Evolutionary conservation across 2,329 filamentous ascomycete species (phyloP).

Genomic region (Diaporthe batatas): DNA sequence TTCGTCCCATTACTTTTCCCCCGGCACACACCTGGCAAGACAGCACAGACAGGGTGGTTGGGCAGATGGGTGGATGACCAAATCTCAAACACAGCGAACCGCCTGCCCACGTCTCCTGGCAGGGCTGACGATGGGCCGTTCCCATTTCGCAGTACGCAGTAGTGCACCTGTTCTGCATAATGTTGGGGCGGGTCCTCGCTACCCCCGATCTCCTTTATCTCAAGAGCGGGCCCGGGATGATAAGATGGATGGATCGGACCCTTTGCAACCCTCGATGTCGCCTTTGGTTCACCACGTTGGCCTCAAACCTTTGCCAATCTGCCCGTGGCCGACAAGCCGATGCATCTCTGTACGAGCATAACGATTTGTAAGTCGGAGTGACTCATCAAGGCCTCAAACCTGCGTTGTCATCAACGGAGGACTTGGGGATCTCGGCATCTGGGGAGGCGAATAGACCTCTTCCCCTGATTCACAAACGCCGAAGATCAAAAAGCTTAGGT

Average conservation of each 20-base stretch:
- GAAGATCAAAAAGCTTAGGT: slow-evolving; percentile 23
- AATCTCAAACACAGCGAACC: slow-evolving; percentile 6
- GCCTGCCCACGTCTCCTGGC: slow-evolving; percentile 17
- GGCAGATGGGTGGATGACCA: slow-evolving; percentile 2
- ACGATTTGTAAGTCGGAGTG: not conserved
- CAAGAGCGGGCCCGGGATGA: slow-evolving; percentile 26
- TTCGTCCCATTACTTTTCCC: not conserved
- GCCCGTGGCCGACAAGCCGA: not conserved
- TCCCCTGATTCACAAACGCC: not conserved
- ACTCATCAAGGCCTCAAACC: not conserved
- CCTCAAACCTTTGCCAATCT: not conserved
- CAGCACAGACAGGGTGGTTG: too few relatives aligned
- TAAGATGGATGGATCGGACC: slow-evolving; percentile 11
- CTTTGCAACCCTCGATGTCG: slow-evolving; percentile 15
- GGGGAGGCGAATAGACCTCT: slow-evolving; percentile 13
- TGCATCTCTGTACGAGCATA: not conserved
- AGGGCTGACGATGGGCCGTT: slow-evolving; percentile 21
- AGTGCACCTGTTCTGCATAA: slow-evolving; percentile 10
- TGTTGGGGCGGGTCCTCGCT: slow-evolving; percentile 25
- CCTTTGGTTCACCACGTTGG: slow-evolving; percentile 2
- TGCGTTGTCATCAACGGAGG: not conserved
- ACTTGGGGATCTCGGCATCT: slow-evolving; percentile 14
- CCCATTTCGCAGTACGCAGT: not conserved
- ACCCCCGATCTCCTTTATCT: slow-evolving; percentile 34
- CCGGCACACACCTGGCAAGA: not conserved